Percentiles rank a stretch among this genome's conserved stretches.
phyloP scores from a whole-genome alignment of 768 basidiomycete genomes.

The Cystobasidiopsis lactophilus region DNA sequence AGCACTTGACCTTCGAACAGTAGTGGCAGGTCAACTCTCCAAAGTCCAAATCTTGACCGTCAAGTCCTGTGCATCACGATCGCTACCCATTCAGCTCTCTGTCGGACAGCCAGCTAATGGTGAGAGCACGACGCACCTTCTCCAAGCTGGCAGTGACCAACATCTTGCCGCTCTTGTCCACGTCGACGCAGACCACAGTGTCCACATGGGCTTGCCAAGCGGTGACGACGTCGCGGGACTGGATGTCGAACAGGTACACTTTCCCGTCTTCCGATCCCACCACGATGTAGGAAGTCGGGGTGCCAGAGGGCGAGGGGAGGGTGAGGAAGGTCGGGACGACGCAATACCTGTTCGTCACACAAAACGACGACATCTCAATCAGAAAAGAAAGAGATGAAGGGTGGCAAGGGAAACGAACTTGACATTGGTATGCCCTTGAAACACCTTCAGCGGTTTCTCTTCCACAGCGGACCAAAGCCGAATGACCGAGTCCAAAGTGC shows the following conservation, averaged over 20 bases:
- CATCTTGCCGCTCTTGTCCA: constrained; percentile 30
- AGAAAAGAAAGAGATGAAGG: not conserved
- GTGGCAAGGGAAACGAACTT: too few species aligned
- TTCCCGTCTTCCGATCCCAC: constrained; percentile 80
- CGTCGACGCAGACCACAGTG: constrained; percentile 20
- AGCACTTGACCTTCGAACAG: too few species aligned
- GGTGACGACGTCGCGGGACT: constrained; percentile 43
- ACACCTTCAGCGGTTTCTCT: constrained; percentile 78
- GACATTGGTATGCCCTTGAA: constrained; percentile 63
- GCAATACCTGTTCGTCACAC: constrained; percentile 12
- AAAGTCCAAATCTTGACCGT: too few species aligned
- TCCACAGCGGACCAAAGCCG: constrained; percentile 73
- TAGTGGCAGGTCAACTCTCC: too few species aligned
- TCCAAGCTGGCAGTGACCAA: constrained; percentile 82
- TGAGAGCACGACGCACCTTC: too few species aligned
- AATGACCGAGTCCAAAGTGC: constrained; percentile 84
- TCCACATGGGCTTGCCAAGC: constrained; percentile 60
- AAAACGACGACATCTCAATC: not conserved
- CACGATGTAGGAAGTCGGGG: constrained; percentile 53
- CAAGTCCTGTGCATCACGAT: too few species aligned
- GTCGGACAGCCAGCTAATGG: too few species aligned
- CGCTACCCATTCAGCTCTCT: too few species aligned
- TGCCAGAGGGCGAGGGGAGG: too few species aligned
- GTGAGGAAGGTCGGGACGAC: constrained; percentile 9
- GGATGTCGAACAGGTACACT: constrained; percentile 73